Conservation (phyloP, 2,329 filamentous ascomycete species). For the Plenodomus lindquistii region DNA sequence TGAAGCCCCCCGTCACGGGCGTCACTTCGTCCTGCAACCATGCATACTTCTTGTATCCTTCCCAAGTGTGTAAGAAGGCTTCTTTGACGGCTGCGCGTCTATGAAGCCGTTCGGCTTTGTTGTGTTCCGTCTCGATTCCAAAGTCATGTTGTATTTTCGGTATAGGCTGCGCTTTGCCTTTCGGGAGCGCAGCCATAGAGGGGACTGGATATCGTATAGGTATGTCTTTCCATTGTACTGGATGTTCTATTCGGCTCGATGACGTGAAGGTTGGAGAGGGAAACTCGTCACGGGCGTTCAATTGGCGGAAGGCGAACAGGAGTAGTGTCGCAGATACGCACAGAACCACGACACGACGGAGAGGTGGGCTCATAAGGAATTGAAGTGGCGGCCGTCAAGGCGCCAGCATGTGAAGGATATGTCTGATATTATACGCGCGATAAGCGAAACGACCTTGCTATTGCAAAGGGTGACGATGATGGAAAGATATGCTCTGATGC, state of each 20-base stretch:
- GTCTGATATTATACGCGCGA: too few species aligned
- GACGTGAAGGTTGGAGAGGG: conserved; percentile 28
- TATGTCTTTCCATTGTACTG: conserved; percentile 41
- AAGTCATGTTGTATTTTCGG: conserved; percentile 46
- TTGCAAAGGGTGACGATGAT: too few species aligned
- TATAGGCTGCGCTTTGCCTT: conserved; percentile 31
- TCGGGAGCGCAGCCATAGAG: conserved; percentile 38
- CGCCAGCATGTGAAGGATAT: background rate
- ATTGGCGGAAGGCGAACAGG: conserved; percentile 37
- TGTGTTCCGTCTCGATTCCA: conserved; percentile 38
- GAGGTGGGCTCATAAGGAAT: conserved; percentile 27
- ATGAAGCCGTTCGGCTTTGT: conserved; percentile 33
- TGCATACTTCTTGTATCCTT: conserved; percentile 57
- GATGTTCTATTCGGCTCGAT: conserved; percentile 29
- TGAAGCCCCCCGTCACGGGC: conserved; percentile 54
- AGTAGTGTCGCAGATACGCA: conserved; percentile 31
- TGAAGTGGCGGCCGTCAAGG: background rate
- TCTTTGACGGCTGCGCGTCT: conserved; percentile 42
- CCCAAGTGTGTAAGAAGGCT: conserved; percentile 48
- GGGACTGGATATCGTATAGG: conserved; percentile 36
- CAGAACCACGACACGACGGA: conserved; percentile 36
- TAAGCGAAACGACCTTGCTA: too few species aligned
- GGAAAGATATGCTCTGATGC: too few species aligned
- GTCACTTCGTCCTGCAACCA: conserved; percentile 59
- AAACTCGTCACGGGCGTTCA: conserved; percentile 20